Percentiles rank a stretch among this genome's conserved stretches.
phyloP scores from a whole-genome alignment of 495 filamentous ascomycete species.

The Immersiella caudata region DNA sequence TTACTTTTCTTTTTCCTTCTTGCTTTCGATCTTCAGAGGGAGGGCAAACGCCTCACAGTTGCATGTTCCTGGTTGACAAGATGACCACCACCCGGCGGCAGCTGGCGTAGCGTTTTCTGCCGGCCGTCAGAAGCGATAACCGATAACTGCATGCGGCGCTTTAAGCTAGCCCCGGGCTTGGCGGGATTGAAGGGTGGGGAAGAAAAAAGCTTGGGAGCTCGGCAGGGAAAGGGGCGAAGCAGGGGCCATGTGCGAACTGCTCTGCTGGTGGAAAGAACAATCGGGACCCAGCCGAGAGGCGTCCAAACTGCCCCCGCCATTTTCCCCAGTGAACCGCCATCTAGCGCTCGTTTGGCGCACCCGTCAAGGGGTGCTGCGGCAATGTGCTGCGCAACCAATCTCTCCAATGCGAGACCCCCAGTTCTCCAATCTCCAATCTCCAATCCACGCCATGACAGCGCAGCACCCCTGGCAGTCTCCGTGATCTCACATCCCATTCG shows the following conservation, averaged over 20 bases:
- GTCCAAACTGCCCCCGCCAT: slow-evolving; percentile 8
- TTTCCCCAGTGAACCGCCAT: slow-evolving; percentile 8
- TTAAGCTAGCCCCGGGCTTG: slow-evolving; percentile 4
- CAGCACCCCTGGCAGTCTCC: neutral
- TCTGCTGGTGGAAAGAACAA: slow-evolving; percentile 12
- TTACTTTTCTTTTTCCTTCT: neutral
- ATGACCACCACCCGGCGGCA: neutral
- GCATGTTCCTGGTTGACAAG: neutral
- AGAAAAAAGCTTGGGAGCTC: slow-evolving; percentile 1
- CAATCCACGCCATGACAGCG: neutral
- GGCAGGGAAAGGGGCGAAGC: slow-evolving; percentile 2
- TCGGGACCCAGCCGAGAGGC: slow-evolving; percentile 11
- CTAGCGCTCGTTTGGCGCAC: slow-evolving; percentile 1
- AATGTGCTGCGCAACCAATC: neutral
- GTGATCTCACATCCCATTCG: slow-evolving; percentile 5
- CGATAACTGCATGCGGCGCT: neutral
- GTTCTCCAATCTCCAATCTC: slow-evolving; percentile 11
- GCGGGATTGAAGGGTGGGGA: neutral
- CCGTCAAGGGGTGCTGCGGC: neutral
- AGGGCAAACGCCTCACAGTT: neutral
- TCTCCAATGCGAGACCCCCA: neutral
- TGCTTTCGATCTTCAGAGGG: neutral
- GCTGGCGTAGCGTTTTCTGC: neutral
- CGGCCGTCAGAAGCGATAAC: neutral
- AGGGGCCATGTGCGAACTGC: neutral